Percentiles rank a stretch among this genome's conserved stretches.
Evolutionary conservation across 805 yeast species (phyloP).

Genomic region (Candida schatavii): DNA sequence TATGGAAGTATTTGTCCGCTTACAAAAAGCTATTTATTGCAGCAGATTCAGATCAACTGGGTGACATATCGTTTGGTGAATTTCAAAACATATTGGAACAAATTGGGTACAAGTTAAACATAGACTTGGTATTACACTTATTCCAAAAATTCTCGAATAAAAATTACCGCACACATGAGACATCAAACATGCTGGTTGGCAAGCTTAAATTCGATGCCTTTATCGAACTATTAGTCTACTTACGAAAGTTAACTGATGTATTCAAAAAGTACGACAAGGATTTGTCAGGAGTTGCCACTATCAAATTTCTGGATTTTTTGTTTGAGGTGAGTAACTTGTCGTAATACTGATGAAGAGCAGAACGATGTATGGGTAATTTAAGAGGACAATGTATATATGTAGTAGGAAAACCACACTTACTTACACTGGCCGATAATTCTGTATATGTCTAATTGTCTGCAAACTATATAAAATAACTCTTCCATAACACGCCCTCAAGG

Average conservation of each 20-base stretch:
- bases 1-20: slow-evolving; percentile 66
- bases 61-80: slow-evolving; percentile 64
- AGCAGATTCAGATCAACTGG: slow-evolving; percentile 58
- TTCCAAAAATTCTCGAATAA: slow-evolving; percentile 53
- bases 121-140: slow-evolving; percentile 54
- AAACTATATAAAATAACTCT: slow-evolving; percentile 84
- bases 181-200: slow-evolving; percentile 28
- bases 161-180: slow-evolving; percentile 24
- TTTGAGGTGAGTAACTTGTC: slow-evolving; percentile 45
- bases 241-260: slow-evolving; percentile 71
- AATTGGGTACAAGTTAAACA: slow-evolving; percentile 62
- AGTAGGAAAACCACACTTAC: no score
- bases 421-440: no score
- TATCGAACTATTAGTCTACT: slow-evolving; percentile 75
- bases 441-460: no score
- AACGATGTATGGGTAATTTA: no score
- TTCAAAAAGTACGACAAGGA: slow-evolving; percentile 76
- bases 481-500: slow-evolving; percentile 90
- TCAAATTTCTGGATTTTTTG: slow-evolving; percentile 63
- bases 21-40: slow-evolving; percentile 63
- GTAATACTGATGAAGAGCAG: background rate
- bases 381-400: no score
- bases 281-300: slow-evolving; percentile 68
- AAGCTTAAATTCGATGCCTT: slow-evolving; percentile 73
- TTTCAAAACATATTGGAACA: slow-evolving; percentile 58